Base-by-base conservation (phyloP, 2,329 filamentous ascomycete genomes). In the Fusarium drepaniforme region DNA sequence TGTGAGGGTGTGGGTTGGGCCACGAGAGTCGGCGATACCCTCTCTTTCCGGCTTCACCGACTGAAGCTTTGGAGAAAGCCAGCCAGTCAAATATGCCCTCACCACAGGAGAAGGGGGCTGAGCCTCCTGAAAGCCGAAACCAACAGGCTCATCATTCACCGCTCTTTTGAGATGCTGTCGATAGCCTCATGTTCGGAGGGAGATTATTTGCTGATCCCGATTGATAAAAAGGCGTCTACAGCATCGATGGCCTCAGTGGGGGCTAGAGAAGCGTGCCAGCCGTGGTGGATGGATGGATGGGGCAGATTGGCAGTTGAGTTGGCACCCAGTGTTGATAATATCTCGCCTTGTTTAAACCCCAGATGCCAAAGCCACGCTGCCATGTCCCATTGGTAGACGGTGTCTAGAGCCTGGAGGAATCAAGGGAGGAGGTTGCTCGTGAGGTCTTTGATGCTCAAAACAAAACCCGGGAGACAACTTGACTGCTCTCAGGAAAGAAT, bases 221-320 rank as follows among this genome's bases (percentile, higher is more conserved):
- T 18, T 18, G 56, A 58, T 58, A 35, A 58, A n/a, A 61, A 61
- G 58, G 58, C 58, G 38, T 30, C 58, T 8, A 61, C 58, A 61
- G 28, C 28, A 30, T 30, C 8, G 58, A 23, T 61, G 58, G 58
- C 58, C 58, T 61, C 58, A 61, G 28, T 44, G 18, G 38, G 38
- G 58, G 25, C 58, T 30, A 40, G 46, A 21, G 15, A 33, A 23
- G 42, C 11, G 25, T 30, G 58, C 38, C 33, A 61, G 16, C n/a
- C 38, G n/a, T 33, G 58, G 58, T 61, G 58, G 58, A 61, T 61
- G 58, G 57, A 44, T 60, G 58, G 37, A 60, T 60, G 58, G 37
- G 37, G 37, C 23, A 18, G 33, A 35, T 58, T 11, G 53, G 11
- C 28, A 37, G 16, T 25, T 59, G 33, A 59, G 56, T 2, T 42